Percentiles rank a stretch among this genome's conserved stretches.
These are phyloP conservation scores for Populus trichocarpa DNA, from an alignment of 441 rosid genomes.

Conservation along the genomic window DNA sequence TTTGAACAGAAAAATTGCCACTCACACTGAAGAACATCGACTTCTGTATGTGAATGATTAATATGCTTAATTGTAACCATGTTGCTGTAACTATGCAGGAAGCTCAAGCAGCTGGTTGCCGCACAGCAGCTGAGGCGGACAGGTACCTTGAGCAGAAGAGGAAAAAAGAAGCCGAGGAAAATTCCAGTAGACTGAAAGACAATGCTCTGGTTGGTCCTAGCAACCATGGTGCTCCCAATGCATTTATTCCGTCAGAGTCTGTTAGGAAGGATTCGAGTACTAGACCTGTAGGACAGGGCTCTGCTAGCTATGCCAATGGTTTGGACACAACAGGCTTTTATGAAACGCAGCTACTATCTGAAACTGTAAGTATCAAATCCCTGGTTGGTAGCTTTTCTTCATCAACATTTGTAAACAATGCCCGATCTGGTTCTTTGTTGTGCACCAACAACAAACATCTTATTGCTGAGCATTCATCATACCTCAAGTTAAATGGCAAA, in stretches of 20 bases:
- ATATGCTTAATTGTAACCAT: not conserved
- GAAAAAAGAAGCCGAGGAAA: conserved; percentile 80
- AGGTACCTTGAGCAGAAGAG: conserved; percentile 58
- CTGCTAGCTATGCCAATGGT: conserved; percentile 58
- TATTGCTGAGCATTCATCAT: not conserved
- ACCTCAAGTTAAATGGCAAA: not conserved
- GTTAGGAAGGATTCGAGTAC: conserved; percentile 43
- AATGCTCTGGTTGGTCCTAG: conserved; percentile 47
- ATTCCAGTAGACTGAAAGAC: conserved; percentile 63
- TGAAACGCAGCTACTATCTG: conserved; percentile 74
- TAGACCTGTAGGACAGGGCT: conserved; percentile 52
- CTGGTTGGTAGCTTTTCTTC: not conserved
- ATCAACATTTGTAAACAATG: not conserved
- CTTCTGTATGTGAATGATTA: not conserved
- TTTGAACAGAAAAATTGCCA: not conserved
- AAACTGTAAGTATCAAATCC: conserved; percentile 49
- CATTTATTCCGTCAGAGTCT: conserved; percentile 39
- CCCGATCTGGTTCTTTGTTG: not conserved
- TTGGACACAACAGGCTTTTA: conserved; percentile 52
- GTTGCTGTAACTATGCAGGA: conserved; percentile 46
- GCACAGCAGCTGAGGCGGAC: conserved; percentile 80
- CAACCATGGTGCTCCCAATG: conserved; percentile 39
- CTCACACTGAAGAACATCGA: not conserved
- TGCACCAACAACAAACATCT: not conserved
- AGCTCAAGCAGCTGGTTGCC: conserved; percentile 89